Base-by-base conservation (phyloP, 2,329 filamentous ascomycete species). In the Aspergillus sp. region DNA sequence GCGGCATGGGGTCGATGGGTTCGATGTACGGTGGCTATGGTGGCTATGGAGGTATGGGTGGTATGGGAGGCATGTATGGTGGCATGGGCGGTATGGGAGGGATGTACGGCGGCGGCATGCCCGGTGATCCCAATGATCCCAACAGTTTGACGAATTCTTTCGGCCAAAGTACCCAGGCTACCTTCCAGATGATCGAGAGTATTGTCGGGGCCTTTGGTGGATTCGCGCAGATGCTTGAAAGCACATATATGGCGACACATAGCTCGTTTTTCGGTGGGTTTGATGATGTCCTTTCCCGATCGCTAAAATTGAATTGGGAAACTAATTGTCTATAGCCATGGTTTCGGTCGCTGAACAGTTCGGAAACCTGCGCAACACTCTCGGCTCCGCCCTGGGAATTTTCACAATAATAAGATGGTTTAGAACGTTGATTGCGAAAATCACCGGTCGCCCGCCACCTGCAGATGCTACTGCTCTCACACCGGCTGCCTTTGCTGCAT, bases 231-330 rank as follows among this genome's bases (percentile, higher is more conserved):
- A 99, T 99, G 95, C 83, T 99, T 27, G 95, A 99, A 78, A 98
- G 95, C 80, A 98, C 95, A 11, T 99, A 97, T 70, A 99, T 99
- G 96, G 95, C 96, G 30, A 99, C 95, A 0, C 95, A 99, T 76
- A 97, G 93, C 5, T 96, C 91, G 54, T 99, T 99, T 77, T 99
- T 98, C 70, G 93, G 92, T 96, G 84, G 69, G 89, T 77, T 13
- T 11, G 27, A 30, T 51, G n/a, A 33, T 41, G 20, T 20, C 20
- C 20, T 11, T 51, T 37, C 47, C 13, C 15, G 22, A 13, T 30
- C 15, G 27, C 3, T 9, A 30, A 9, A 30, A 30, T 11, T 30
- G n/a, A 9, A 5, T 30, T 54, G 2, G 12, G 6, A 40, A 24
- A 34, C 56, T 61, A 53, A 61, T 40, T 11, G 11, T 17, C 3